Conservation (phyloP, 441 rosid species). For the Gossypium trilobum region DNA sequence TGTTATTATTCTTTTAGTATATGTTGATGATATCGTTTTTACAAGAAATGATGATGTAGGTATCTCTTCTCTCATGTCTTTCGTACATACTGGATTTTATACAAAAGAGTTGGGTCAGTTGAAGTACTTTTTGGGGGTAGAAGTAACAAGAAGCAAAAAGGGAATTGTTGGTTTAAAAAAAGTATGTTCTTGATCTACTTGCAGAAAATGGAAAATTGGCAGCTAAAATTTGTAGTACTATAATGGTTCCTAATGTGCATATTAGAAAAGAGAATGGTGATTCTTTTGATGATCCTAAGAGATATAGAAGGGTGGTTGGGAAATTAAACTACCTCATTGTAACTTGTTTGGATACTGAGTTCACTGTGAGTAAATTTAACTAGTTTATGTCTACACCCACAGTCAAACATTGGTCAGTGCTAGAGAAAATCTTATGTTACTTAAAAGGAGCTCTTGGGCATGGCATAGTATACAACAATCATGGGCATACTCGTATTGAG, state of each 20-base stretch:
- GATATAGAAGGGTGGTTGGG: background rate
- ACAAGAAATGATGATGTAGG: background rate
- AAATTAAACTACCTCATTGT: constrained; percentile 8
- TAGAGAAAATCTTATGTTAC: background rate
- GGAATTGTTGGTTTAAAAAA: background rate
- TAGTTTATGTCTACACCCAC: background rate
- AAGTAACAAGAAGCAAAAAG: background rate
- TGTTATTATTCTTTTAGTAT: background rate
- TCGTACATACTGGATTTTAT: background rate
- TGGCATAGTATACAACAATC: background rate
- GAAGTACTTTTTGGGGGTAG: background rate
- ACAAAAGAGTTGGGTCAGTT: background rate
- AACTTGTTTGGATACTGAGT: background rate
- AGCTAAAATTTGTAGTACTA: background rate
- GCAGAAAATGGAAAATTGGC: background rate
- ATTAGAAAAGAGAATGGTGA: background rate
- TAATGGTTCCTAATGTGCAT: background rate
- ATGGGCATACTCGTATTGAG: background rate
- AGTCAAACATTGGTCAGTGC: background rate
- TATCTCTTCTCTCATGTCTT: background rate
- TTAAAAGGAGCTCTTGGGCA: background rate
- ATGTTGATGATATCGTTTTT: background rate
- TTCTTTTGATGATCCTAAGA: background rate
- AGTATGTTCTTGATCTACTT: background rate
- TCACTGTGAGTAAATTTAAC: background rate